Conservation (phyloP, 176 grass and related monocot genomes). For the Cymbopogon citratus region DNA sequence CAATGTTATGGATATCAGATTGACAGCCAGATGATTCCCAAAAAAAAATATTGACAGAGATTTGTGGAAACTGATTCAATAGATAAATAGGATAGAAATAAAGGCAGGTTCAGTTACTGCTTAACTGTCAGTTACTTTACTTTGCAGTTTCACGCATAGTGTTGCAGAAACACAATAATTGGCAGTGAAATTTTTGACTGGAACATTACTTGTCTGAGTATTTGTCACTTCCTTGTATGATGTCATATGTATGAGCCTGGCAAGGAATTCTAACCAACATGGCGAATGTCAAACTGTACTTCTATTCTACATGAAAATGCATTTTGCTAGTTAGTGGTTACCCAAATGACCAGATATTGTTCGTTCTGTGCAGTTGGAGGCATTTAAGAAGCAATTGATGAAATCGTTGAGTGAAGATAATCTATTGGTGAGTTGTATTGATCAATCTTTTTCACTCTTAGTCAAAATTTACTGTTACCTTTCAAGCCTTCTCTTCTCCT, state of each 20-base stretch:
- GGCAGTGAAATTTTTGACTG: not conserved
- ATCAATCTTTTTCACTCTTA: conserved; percentile 9
- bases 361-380: conserved; percentile 59
- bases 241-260: not conserved
- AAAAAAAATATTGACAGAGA: not conserved
- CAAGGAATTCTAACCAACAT: not conserved
- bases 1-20: not conserved
- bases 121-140: not conserved
- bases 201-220: not conserved
- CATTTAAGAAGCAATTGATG: conserved; percentile 95
- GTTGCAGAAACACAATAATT: not conserved
- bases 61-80: not conserved
- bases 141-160: not conserved
- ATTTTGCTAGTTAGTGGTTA: not conserved
- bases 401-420: conserved; percentile 78
- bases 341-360: not conserved
- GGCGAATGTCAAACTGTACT: not conserved
- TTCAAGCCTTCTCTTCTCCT: conserved; percentile 1
- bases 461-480: not conserved
- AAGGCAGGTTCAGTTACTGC: not conserved
- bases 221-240: not conserved
- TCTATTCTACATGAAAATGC: not conserved
- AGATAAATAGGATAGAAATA: not conserved
- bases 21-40: too few relatives aligned
- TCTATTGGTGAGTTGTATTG: conserved; percentile 49